phyloP scores from a whole-genome alignment of 805 yeast genomes.

The Barnettozyma populi region DNA sequence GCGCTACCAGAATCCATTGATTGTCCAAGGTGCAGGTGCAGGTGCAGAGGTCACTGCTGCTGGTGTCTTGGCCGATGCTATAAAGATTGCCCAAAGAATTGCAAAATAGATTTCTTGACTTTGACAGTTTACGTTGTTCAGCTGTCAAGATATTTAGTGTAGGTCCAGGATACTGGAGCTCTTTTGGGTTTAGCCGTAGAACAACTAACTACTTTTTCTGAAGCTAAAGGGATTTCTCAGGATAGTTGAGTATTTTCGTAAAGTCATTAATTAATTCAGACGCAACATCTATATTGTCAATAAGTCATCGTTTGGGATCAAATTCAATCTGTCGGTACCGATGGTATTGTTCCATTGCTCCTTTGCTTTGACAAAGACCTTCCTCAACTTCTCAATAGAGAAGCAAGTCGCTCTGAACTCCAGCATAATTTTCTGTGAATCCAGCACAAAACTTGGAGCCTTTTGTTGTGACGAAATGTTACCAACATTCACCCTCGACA shows the following conservation, averaged over 20 bases:
- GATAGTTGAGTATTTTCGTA: not conserved
- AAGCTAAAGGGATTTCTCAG: too few species aligned
- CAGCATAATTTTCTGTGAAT: slow-evolving; percentile 70
- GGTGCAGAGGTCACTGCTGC: slow-evolving; percentile 75
- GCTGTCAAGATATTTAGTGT: not conserved
- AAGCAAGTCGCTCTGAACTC: slow-evolving; percentile 60
- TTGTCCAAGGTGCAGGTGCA: slow-evolving; percentile 97
- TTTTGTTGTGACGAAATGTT: slow-evolving; percentile 28
- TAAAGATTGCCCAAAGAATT: slow-evolving; percentile 86
- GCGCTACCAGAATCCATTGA: slow-evolving; percentile 89
- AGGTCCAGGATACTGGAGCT: too few species aligned
- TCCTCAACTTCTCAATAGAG: slow-evolving; percentile 41
- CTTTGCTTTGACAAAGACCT: slow-evolving; percentile 56
- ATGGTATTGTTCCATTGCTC: slow-evolving; percentile 31
- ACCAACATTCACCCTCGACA: slow-evolving; percentile 61
- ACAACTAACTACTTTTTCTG: too few species aligned
- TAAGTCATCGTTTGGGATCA: slow-evolving; percentile 12
- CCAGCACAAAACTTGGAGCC: slow-evolving; percentile 37
- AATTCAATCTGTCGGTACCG: slow-evolving; percentile 5
- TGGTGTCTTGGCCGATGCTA: slow-evolving; percentile 91
- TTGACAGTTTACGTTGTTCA: not conserved
- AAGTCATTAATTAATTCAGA: not conserved
- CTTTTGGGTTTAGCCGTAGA: not conserved
- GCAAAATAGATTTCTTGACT: slow-evolving; percentile 11
- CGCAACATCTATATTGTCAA: slow-evolving; percentile 4